phyloP scores from a whole-genome alignment of 2,329 filamentous ascomycete species.

The Leptodontidium sp. region DNA sequence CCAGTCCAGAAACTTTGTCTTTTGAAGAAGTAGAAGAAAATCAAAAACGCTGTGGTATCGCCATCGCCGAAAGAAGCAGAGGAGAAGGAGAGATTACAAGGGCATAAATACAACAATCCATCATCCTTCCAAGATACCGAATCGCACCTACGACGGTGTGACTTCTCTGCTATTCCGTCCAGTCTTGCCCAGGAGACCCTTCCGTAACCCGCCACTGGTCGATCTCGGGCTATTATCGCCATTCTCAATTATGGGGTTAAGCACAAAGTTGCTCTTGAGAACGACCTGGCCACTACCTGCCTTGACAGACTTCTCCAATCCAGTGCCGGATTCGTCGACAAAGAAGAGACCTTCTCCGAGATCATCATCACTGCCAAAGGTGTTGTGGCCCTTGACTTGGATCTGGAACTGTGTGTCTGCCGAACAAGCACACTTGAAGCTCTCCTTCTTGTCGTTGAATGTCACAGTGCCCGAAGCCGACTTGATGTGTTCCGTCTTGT shows the following conservation, averaged over 20 bases:
- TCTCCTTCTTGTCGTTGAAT: conserved; percentile 72
- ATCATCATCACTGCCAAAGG: conserved; percentile 82
- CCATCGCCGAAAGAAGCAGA: background rate
- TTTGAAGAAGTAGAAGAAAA: conserved; percentile 9
- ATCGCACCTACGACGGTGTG: conserved; percentile 44
- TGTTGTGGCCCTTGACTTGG: conserved; percentile 83
- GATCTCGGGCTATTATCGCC: conserved; percentile 53
- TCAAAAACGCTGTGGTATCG: conserved; percentile 26
- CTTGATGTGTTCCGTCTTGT: conserved; percentile 94
- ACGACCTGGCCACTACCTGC: conserved; percentile 78
- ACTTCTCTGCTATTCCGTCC: conserved; percentile 52
- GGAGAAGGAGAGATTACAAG: background rate
- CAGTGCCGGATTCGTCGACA: conserved; percentile 79
- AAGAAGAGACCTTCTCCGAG: conserved; percentile 90
- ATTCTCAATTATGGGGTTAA: conserved; percentile 52
- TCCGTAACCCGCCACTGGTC: conserved; percentile 51
- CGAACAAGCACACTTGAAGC: conserved; percentile 78
- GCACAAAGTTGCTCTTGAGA: conserved; percentile 76
- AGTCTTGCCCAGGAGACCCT: conserved; percentile 63
- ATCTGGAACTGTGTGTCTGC: conserved; percentile 89
- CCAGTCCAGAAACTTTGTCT: background rate
- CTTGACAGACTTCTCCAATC: conserved; percentile 75
- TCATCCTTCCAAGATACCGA: background rate
- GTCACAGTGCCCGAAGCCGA: conserved; percentile 68
- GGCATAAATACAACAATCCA: background rate